Percentiles rank a stretch among this genome's conserved stretches.
phyloP scores from a whole-genome alignment of 192 early-diverging fungal species.

The Paraglomus occultum region DNA sequence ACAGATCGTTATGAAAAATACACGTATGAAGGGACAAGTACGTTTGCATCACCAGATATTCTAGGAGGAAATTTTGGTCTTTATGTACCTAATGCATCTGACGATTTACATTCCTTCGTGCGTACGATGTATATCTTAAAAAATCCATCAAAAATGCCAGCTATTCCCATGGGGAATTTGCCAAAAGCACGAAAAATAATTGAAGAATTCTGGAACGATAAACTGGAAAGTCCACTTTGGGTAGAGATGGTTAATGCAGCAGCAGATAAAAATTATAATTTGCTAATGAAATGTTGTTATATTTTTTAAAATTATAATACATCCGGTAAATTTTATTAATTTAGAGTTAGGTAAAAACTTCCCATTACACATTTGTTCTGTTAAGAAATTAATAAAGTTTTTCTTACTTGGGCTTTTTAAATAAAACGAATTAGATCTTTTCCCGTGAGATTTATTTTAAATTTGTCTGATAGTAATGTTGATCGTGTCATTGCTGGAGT shows the following conservation, averaged over 20 bases:
- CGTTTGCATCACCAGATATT: conserved; percentile 6
- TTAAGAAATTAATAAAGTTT: no score
- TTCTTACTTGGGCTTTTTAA: no score
- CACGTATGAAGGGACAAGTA: neutral
- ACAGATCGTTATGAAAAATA: no score
- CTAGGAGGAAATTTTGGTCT: neutral
- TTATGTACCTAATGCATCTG: neutral
- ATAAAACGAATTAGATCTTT: conserved; percentile 7
- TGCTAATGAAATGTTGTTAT: conserved; percentile 15
- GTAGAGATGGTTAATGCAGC: conserved; percentile 1
- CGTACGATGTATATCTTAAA: conserved; percentile 9
- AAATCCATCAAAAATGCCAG: conserved; percentile 14
- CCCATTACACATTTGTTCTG: no score
- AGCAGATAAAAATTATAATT: neutral
- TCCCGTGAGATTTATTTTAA: neutral
- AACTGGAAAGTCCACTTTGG: conserved; percentile 2
- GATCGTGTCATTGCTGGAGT: conserved; percentile 5
- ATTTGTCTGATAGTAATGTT: conserved; percentile 18
- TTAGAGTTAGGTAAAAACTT: no score
- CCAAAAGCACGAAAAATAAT: neutral
- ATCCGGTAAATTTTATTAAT: no score
- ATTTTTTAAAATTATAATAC: no score
- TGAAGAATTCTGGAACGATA: conserved; percentile 13
- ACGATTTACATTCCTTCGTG: conserved; percentile 10
- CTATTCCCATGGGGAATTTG: neutral